Evolutionary conservation across 805 yeast species (phyloP), one percentile per base, ranked within the genome.

Genomic region (Maudiozyma pseudohumilis): DNA sequence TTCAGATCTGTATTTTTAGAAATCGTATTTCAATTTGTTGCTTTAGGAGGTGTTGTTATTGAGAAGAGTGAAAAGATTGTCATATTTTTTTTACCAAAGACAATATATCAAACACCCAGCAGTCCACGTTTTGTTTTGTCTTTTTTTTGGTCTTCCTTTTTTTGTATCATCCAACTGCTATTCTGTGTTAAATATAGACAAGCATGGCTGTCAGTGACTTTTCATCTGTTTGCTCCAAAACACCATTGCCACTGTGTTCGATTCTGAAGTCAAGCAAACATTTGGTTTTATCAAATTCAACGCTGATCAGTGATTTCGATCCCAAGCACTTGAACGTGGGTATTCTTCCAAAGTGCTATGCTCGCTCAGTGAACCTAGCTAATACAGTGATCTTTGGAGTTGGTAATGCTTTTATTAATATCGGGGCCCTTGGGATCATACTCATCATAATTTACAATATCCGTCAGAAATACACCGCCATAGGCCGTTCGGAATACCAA

Each of bases 361-460:
- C 96, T 0, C 66, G 96, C 51, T 72, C 89, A 6, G 84, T 89
- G 17, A 87, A 80, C 47, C 54, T 89, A 29, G 95, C 96, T 36
- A 89, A 89, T 61, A 89, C 97, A 1, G 70, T 85, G 64, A 84
- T 89, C 16, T 89, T 87, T 63, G 85, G 85, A 56, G 68, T 85
- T 11, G 96, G 96, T 21, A 82, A 80, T 44, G 86, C 94, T 6
- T 82, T 89, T 55, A 74, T 87, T 16, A 85, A 88, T 53, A 76
- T 89, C 36, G 86, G 81, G 1, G 75, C 85, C 0, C 61, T 92
- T 24, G 61, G 72, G 6, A 70, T 85, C 29, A 45, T 81, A 26
- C 65, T 79, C 35, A 70, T 86, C 48, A 82, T 88, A 39, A 66
- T 87, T 10, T 83, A 78, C 65, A 79, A 81, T 48, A 76, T 88